These are phyloP conservation scores for Anethum foeniculum DNA, from an alignment of 140 eudicot species.

Conservation along the genomic window DNA sequence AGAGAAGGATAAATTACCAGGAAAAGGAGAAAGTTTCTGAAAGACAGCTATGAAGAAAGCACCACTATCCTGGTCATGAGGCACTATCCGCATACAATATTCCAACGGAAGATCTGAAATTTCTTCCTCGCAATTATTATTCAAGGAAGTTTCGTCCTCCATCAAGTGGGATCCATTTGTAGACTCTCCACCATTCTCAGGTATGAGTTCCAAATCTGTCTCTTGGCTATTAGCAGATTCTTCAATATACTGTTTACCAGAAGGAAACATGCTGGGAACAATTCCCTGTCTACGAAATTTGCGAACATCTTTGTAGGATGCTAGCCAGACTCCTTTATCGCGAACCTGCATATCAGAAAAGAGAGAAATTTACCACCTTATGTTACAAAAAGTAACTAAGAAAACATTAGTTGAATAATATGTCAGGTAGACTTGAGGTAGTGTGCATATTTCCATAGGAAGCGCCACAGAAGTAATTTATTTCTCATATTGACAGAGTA, in stretches of 20 bases:
- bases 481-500: neutral
- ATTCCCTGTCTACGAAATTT: constrained; percentile 52
- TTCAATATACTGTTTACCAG: constrained; percentile 48
- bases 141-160: constrained; percentile 24
- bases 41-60: constrained; percentile 95
- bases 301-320: constrained; percentile 69
- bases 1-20: constrained; percentile 36
- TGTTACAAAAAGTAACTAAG: neutral
- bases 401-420: neutral
- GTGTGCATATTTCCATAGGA: neutral
- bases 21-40: constrained; percentile 60
- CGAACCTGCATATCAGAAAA: constrained; percentile 47
- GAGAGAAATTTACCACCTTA: neutral
- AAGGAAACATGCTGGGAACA: constrained; percentile 86
- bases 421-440: neutral
- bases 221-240: constrained; percentile 29
- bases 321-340: constrained; percentile 77
- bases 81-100: constrained; percentile 94
- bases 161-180: constrained; percentile 12
- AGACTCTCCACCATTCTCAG: constrained; percentile 26
- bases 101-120: constrained; percentile 79
- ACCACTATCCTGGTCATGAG: constrained; percentile 97
- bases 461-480: neutral
- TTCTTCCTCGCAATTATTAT: constrained; percentile 44
- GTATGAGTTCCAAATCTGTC: constrained; percentile 19